These are phyloP conservation scores for Russula brevipes DNA, from an alignment of 768 basidiomycete species.

Conservation along the genomic window DNA sequence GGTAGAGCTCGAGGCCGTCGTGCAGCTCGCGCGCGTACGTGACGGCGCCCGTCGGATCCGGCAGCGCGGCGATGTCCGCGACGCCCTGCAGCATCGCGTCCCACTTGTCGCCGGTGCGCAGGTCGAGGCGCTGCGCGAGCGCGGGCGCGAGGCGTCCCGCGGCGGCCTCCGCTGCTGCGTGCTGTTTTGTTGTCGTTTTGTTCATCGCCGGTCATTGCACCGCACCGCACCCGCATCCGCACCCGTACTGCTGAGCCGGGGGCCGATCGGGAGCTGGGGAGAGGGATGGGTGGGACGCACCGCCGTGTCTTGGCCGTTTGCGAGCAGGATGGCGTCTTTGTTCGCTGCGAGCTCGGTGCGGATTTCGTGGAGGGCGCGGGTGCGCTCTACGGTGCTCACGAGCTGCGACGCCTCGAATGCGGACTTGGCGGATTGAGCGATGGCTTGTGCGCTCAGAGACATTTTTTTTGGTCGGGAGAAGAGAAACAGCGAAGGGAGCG, in stretches of 20 bases:
- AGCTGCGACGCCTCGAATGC: conserved; percentile 90
- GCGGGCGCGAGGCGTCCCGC: conserved; percentile 80
- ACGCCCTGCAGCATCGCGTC: conserved; percentile 90
- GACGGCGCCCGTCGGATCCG: conserved; percentile 81
- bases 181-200: conserved; percentile 40
- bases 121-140: conserved; percentile 81
- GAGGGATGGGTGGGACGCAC: conserved; percentile 34
- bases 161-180: conserved; percentile 55
- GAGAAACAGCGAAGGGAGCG: not conserved
- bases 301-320: conserved; percentile 73
- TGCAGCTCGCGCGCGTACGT: conserved; percentile 89
- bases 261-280: no score
- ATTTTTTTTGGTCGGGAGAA: not conserved
- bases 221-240: not conserved
- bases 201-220: conserved; percentile 37
- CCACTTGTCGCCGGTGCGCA: conserved; percentile 81
- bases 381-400: conserved; percentile 59
- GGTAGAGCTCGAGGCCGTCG: conserved; percentile 81
- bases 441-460: conserved; percentile 39
- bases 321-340: conserved; percentile 66
- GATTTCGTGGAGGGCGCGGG: conserved; percentile 68
- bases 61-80: conserved; percentile 75
- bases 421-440: conserved; percentile 73
- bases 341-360: conserved; percentile 55
- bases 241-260: no score